These are phyloP conservation scores for Helotiales sp. DNA, from an alignment of 2,329 filamentous ascomycete genomes.

Conservation along the genomic window DNA sequence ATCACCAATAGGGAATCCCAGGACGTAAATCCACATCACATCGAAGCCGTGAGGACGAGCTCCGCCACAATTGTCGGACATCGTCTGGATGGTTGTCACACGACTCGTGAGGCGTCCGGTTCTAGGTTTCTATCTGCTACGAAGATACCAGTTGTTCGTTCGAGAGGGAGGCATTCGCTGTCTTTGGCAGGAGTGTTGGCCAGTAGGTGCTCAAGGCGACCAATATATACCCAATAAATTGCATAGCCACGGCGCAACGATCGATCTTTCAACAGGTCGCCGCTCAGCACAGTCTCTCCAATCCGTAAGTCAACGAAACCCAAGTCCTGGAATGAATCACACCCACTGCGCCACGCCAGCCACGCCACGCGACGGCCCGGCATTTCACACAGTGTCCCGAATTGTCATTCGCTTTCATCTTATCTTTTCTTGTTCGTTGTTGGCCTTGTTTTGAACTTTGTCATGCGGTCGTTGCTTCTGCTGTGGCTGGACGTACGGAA, in stretches of 20 bases:
- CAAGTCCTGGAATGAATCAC: neutral
- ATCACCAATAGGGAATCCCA: slow-evolving; percentile 19
- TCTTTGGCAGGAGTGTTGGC: neutral
- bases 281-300: neutral
- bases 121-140: too few species aligned
- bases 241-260: slow-evolving; percentile 1
- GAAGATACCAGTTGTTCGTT: neutral
- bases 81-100: slow-evolving; percentile 19
- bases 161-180: neutral
- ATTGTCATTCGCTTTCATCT: neutral
- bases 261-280: neutral
- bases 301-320: slow-evolving; percentile 1
- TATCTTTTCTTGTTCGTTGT: neutral
- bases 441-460: neutral
- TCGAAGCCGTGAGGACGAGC: too few species aligned
- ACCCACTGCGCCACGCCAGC: neutral
- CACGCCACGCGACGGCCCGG: slow-evolving; percentile 10
- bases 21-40: neutral
- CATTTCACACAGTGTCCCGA: neutral
- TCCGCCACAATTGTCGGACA: slow-evolving; percentile 10
- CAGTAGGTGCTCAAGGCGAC: neutral
- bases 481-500: neutral
- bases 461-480: neutral
- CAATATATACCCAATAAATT: slow-evolving; percentile 1
- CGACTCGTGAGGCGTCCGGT: slow-evolving; percentile 22